Evolutionary conservation across 2,329 filamentous ascomycete genomes (phyloP).

Genomic region (Talaromyces funiculosus): DNA sequence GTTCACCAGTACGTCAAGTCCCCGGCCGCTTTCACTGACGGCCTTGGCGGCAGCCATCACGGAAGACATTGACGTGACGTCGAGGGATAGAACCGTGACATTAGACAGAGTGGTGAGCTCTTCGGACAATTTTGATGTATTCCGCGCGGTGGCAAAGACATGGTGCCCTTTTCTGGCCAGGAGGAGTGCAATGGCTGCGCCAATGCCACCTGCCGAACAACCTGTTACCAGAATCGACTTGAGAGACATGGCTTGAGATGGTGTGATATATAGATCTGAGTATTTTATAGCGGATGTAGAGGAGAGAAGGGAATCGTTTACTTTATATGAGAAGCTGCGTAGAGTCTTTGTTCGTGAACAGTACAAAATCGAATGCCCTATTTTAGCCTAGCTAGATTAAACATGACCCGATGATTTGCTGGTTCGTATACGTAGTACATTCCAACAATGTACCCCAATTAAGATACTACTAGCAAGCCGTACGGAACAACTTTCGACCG

Average conservation of each 20-base stretch:
- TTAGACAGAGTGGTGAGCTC: slow-evolving; percentile 9
- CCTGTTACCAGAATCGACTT: slow-evolving; percentile 8
- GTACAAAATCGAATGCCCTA: no score
- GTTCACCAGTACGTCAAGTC: slow-evolving; percentile 10
- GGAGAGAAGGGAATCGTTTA: neutral
- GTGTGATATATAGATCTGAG: neutral
- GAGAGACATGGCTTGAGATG: neutral
- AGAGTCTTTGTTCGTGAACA: no score
- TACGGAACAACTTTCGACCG: no score
- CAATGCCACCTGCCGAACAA: slow-evolving; percentile 11
- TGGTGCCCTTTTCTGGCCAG: slow-evolving; percentile 6
- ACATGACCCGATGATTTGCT: neutral
- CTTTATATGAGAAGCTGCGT: neutral
- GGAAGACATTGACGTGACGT: slow-evolving; percentile 6
- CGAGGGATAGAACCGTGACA: neutral
- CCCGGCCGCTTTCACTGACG: neutral
- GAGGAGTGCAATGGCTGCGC: slow-evolving; percentile 8
- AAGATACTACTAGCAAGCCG: no score
- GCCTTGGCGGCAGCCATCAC: slow-evolving; percentile 13
- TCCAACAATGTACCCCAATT: no score
- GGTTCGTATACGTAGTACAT: neutral
- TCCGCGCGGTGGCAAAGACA: slow-evolving; percentile 9
- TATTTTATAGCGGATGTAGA: neutral
- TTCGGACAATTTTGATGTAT: slow-evolving; percentile 4
- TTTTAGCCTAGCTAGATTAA: neutral